These are phyloP conservation scores for Penicillium argentinense DNA, from an alignment of 495 filamentous ascomycete genomes.

Conservation along the genomic window DNA sequence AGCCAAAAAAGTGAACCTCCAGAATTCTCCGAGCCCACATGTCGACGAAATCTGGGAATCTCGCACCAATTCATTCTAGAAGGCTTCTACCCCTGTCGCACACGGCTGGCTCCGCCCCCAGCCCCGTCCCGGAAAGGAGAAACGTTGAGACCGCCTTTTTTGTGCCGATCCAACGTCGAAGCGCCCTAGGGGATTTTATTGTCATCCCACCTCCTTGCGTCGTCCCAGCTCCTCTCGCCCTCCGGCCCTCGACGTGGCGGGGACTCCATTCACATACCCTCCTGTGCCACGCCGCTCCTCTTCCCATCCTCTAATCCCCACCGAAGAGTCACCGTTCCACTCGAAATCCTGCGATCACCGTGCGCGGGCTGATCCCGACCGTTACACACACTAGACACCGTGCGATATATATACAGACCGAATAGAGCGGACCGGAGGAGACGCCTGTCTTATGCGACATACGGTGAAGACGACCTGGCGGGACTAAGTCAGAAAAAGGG, in stretches of 20 bases:
- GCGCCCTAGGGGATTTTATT: too few relatives aligned
- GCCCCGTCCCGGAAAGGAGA: slow-evolving; percentile 17
- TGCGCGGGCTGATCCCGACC: too few relatives aligned
- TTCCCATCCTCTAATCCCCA: too few relatives aligned
- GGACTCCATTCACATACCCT: too few relatives aligned
- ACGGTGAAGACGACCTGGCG: neutral
- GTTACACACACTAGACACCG: too few relatives aligned
- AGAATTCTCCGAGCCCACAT: neutral
- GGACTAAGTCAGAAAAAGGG: slow-evolving; percentile 1
- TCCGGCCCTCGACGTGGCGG: slow-evolving; percentile 8
- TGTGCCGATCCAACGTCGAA: slow-evolving; percentile 27
- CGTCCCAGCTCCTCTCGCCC: too few relatives aligned
- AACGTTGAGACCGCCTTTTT: slow-evolving; percentile 28
- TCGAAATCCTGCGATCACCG: too few relatives aligned
- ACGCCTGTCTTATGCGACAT: neutral
- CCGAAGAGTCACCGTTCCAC: too few relatives aligned
- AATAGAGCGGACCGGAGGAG: neutral
- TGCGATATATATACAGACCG: neutral
- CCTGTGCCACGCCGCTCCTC: too few relatives aligned
- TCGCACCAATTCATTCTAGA: neutral
- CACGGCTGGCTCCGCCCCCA: slow-evolving; percentile 10
- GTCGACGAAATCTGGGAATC: too few relatives aligned
- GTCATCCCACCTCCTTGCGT: neutral
- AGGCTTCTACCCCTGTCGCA: neutral
- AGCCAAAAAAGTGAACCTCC: too few relatives aligned